Conservation (phyloP, 2,329 filamentous ascomycete species). For the Ascochyta viciae-villosae region DNA sequence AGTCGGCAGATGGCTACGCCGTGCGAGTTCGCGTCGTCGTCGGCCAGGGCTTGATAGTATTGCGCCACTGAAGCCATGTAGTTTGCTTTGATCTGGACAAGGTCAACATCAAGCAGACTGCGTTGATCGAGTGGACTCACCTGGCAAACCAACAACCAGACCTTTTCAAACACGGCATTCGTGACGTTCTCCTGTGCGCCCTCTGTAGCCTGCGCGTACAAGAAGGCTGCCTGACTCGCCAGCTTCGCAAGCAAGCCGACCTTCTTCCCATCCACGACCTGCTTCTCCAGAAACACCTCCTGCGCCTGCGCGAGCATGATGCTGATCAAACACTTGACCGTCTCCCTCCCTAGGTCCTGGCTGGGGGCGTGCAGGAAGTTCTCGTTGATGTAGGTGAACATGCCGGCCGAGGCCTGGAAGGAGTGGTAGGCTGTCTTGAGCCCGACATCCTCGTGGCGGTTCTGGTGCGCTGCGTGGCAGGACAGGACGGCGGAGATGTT, state of each 20-base stretch:
- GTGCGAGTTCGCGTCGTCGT: slow-evolving; percentile 87
- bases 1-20: slow-evolving; percentile 84
- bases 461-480: slow-evolving; percentile 92
- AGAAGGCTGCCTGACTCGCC: slow-evolving; percentile 84
- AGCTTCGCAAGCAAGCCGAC: slow-evolving; percentile 89
- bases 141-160: slow-evolving; percentile 85
- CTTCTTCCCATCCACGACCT: slow-evolving; percentile 91
- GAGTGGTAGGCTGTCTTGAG: slow-evolving; percentile 98
- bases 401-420: slow-evolving; percentile 96
- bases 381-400: slow-evolving; percentile 99
- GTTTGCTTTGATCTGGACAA: slow-evolving; percentile 71
- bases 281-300: slow-evolving; percentile 97
- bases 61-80: slow-evolving; percentile 87
- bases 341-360: slow-evolving; percentile 93
- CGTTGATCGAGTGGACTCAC: slow-evolving; percentile 53
- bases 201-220: slow-evolving; percentile 88
- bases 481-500: slow-evolving; percentile 98
- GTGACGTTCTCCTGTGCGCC: slow-evolving; percentile 91
- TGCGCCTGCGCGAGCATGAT: slow-evolving; percentile 96
- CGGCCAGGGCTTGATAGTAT: slow-evolving; percentile 90
- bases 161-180: slow-evolving; percentile 90
- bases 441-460: slow-evolving; percentile 87
- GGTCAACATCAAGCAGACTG: background rate
- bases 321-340: slow-evolving; percentile 90
- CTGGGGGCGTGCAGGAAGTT: slow-evolving; percentile 98